These are phyloP conservation scores for Yamadazyma buinensis DNA, from an alignment of 1,139 yeast species.

Conservation along the genomic window DNA sequence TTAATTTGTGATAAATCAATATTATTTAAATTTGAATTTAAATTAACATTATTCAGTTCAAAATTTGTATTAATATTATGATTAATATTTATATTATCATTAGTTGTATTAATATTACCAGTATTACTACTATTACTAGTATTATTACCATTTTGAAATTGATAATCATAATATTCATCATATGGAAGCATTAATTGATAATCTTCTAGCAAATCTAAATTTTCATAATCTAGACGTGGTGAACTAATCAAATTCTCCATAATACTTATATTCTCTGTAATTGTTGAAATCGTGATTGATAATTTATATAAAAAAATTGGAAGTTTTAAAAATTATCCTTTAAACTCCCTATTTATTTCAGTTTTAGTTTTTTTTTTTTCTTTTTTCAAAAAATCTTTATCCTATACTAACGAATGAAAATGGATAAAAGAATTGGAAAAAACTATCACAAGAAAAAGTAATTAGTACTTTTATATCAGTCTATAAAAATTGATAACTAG, in stretches of 20 bases:
- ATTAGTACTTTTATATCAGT: too few species aligned
- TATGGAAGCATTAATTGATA: constrained; percentile 5
- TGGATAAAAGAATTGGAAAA: too few species aligned
- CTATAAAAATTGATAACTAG: too few species aligned
- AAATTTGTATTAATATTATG: neutral
- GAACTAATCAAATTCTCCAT: constrained; percentile 48
- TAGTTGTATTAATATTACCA: neutral
- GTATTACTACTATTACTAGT: neutral
- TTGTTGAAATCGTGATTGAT: too few species aligned
- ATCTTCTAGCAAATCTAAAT: constrained; percentile 9
- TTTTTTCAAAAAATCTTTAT: too few species aligned
- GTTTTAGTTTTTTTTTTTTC: too few species aligned
- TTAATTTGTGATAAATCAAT: too few species aligned
- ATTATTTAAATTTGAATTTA: neutral
- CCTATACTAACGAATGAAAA: too few species aligned
- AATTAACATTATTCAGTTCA: neutral
- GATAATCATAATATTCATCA: constrained; percentile 2
- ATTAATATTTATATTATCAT: neutral
- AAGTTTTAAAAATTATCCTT: neutral
- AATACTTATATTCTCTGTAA: too few species aligned
- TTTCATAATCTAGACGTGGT: constrained; percentile 27
- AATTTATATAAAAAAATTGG: too few species aligned
- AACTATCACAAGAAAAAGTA: too few species aligned
- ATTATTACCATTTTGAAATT: neutral
- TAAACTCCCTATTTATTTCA: too few species aligned